A percentile compares a stretch with the other conserved stretches of the same genome.
Conservation (phyloP, 1,284 basidiomycete genomes). For the Golubevia sp. region DNA sequence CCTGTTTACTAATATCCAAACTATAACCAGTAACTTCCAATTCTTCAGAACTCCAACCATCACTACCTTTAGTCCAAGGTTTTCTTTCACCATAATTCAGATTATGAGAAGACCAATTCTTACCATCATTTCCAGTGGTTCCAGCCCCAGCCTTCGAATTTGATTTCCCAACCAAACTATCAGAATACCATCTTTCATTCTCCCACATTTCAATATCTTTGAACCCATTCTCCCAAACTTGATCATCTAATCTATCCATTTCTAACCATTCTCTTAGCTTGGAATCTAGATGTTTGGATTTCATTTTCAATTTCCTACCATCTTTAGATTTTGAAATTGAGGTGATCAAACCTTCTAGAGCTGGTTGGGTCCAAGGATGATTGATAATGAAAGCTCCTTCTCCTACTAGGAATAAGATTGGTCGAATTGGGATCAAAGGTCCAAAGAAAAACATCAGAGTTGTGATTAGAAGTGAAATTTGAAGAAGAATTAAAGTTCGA, state of each 20-base stretch:
- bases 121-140: no score
- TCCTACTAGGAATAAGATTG: conserved; percentile 43
- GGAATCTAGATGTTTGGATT: background rate
- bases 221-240: conserved; percentile 52
- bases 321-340: conserved; percentile 20
- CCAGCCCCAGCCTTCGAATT: conserved; percentile 14
- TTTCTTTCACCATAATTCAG: conserved; percentile 3
- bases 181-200: conserved; percentile 32
- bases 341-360: conserved; percentile 29
- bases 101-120: conserved; percentile 8
- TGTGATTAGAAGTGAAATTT: conserved; percentile 40
- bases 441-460: conserved; percentile 43
- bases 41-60: conserved; percentile 43
- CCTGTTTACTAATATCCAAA: conserved; percentile 31
- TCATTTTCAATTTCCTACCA: conserved; percentile 14
- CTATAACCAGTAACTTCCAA: conserved; percentile 21
- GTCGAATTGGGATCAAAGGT: conserved; percentile 46
- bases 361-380: conserved; percentile 55
- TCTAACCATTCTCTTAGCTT: conserved; percentile 44
- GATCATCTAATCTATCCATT: conserved; percentile 47
- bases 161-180: conserved; percentile 20
- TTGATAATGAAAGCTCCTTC: conserved; percentile 46
- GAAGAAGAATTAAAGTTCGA: conserved; percentile 48
- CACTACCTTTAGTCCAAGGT: conserved; percentile 49
- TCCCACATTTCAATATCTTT: conserved; percentile 55